Base-by-base conservation (phyloP, 2,329 filamentous ascomycete genomes). In the Alternaria sp. region DNA sequence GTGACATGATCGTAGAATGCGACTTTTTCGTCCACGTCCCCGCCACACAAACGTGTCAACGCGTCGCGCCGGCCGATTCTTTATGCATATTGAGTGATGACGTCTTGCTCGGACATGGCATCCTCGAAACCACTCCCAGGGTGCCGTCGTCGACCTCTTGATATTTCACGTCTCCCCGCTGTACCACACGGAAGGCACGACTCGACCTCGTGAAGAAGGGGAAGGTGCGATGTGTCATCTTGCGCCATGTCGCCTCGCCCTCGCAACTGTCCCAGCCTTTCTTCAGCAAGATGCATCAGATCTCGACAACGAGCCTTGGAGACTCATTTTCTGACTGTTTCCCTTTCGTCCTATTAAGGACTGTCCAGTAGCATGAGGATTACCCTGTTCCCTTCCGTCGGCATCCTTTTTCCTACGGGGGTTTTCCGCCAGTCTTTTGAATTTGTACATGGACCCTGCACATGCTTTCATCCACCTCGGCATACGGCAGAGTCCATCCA, bases 31-130 rank as follows among this genome's bases (percentile, higher is more conserved):
- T 17, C 46, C 42, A 28, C 29, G 29, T 24, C 39, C 37, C 51
- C 40, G 57, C 57, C 41, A 52, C 58, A 36, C 37, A 21, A 24
- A 51, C 52, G 56, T 51, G 56, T 55, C 51, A 45, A 58, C 56
- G 56, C 56, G 56, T 55, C 51, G 56, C 52, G 56, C 51, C 39
- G 29, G 17, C 37, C 31, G 17, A n/a, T 42, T 26, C 23, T 44
- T 48, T 39, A 13, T 17, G 45, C 17, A 40, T 28, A 28, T 29
- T 10, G 23, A 39, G n/a, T 14, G 39, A 41, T 41, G 36, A 29
- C 28, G 36, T 51, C 26, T 41, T 41, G 2, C 24, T 39, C 17
- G 24, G 23, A n/a, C 24, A n/a, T 50, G 5, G 48, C 34, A 14
- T 39, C 48, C n/a, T 28, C n/a, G 13, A 6, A 24, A 17, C 33